These are phyloP conservation scores for Saturnispora halmiae DNA, from an alignment of 805 yeast genomes.

Conservation along the genomic window DNA sequence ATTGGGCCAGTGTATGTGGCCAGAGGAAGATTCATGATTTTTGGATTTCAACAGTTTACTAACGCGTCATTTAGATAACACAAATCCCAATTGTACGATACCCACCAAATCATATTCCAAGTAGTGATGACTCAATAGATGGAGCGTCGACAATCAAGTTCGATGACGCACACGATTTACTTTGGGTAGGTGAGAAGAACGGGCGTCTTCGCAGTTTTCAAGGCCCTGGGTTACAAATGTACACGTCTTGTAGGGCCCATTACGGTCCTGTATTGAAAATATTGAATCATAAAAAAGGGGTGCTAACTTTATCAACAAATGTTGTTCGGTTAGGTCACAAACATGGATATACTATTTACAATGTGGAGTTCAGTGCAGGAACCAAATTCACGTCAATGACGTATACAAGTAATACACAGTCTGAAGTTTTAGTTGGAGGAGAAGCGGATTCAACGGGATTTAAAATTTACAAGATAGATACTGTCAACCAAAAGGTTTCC, in stretches of 20 bases:
- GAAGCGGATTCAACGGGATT: slow-evolving; percentile 18
- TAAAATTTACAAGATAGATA: slow-evolving; percentile 36
- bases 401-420: slow-evolving; percentile 33
- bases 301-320: slow-evolving; percentile 45
- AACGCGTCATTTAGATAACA: slow-evolving; percentile 2
- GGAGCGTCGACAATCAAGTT: slow-evolving; percentile 36
- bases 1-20: slow-evolving; percentile 10
- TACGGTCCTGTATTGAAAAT: slow-evolving; percentile 41
- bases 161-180: slow-evolving; percentile 63
- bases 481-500: slow-evolving; percentile 30
- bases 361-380: slow-evolving; percentile 23
- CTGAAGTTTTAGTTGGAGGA: slow-evolving; percentile 39
- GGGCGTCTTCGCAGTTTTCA: slow-evolving; percentile 40
- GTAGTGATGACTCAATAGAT: slow-evolving; percentile 15
- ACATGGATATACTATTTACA: slow-evolving; percentile 42
- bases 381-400: slow-evolving; percentile 34
- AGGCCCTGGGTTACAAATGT: slow-evolving; percentile 43
- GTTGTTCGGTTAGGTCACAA: slow-evolving; percentile 46
- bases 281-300: slow-evolving; percentile 46
- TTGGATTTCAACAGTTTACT: slow-evolving; percentile 1
- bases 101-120: slow-evolving; percentile 19
- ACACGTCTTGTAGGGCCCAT: slow-evolving; percentile 51
- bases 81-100: slow-evolving; percentile 11
- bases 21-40: no score
- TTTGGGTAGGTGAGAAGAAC: slow-evolving; percentile 76